Base-by-base conservation (phyloP, 2,329 filamentous ascomycete species). In the Bipolaris bicolor region DNA sequence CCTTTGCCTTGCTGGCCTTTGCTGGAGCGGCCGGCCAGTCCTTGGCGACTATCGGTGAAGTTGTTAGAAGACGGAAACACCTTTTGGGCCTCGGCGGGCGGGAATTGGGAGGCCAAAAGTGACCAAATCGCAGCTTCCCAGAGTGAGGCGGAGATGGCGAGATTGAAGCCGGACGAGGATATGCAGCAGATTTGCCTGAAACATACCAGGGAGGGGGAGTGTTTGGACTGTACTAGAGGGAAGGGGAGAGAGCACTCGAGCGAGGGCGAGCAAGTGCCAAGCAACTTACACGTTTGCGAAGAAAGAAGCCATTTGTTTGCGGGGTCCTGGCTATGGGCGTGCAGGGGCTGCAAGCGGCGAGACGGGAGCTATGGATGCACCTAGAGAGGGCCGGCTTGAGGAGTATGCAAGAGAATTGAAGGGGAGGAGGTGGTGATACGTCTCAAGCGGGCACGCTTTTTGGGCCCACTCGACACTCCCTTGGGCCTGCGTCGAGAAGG, bases 251-350 rank as follows among this genome's bases (percentile, higher is more conserved):
- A 31, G 63, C 67, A 71, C 66, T 66, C 65, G 63, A 65, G 67
- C 62, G 65, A 64, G 68, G 65, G 61, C 62, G 62, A 64, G 66
- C 65, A 60, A 61, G 51, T 64, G 73, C 71, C 73, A 74, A 75
- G 71, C 63, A 78, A 57, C 76, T 76, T 65, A 77, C 76, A 77
- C 74, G 65, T 73, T 77, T 68, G 73, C 76, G 70, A 78, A 78
- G 66, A 78, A 78, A 56, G 74, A 77, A 61, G 75, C 70, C 76
- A 77, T 77, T 77, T 55, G 51, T 68, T 46, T 61, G 62, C 58
- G 50, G 46, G 47, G 31, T 49, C 53, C 47, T 22, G 45, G 45
- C 33, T 58, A 48, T 54, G 49, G 49, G 44, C 43, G 60, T 58
- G 58, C 49, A 13, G 36, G 41, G 55, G 52, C 31, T 22, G 52